These are phyloP conservation scores for Pyrus bretschneideri DNA, from an alignment of 306 rosid species.

Conservation along the genomic window DNA sequence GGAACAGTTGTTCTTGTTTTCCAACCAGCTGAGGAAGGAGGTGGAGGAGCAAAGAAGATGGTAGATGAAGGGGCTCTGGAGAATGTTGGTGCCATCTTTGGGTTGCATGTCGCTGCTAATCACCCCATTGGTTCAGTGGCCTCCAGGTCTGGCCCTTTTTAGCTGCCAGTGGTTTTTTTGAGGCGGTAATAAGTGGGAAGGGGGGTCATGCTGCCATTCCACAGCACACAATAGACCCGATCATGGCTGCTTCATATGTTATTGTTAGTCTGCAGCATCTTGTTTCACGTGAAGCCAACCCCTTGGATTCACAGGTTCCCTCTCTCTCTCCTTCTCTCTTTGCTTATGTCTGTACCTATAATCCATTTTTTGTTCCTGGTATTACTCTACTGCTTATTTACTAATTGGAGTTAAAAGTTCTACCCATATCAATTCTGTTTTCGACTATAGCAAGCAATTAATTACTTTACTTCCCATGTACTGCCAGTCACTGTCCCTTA, in stretches of 20 bases:
- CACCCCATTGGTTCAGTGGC: slow-evolving; percentile 50
- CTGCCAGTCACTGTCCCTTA: not conserved
- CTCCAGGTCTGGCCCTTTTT: slow-evolving; percentile 53
- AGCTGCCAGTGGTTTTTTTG: slow-evolving; percentile 71
- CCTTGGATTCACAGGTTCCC: slow-evolving; percentile 73
- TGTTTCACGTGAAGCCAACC: slow-evolving; percentile 81
- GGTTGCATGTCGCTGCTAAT: slow-evolving; percentile 35
- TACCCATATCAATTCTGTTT: not conserved
- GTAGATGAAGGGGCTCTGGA: slow-evolving; percentile 55
- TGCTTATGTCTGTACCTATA: not conserved
- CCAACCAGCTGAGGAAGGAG: slow-evolving; percentile 97
- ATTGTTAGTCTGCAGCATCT: slow-evolving; percentile 81
- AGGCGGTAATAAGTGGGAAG: slow-evolving; percentile 71
- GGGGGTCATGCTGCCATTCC: slow-evolving; percentile 96
- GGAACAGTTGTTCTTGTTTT: slow-evolving; percentile 88
- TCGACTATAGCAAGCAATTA: not conserved
- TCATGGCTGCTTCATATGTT: slow-evolving; percentile 70
- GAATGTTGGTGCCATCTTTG: slow-evolving; percentile 66
- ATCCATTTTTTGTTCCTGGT: not conserved
- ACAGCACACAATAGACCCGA: slow-evolving; percentile 78
- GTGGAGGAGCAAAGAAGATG: slow-evolving; percentile 74
- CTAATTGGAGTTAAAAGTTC: not conserved
- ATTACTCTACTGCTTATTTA: not conserved
- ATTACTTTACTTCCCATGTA: not conserved
- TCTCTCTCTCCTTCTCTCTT: not conserved